phyloP scores from a whole-genome alignment of 2,329 filamentous ascomycete genomes.

The Grosmannia huntii region DNA sequence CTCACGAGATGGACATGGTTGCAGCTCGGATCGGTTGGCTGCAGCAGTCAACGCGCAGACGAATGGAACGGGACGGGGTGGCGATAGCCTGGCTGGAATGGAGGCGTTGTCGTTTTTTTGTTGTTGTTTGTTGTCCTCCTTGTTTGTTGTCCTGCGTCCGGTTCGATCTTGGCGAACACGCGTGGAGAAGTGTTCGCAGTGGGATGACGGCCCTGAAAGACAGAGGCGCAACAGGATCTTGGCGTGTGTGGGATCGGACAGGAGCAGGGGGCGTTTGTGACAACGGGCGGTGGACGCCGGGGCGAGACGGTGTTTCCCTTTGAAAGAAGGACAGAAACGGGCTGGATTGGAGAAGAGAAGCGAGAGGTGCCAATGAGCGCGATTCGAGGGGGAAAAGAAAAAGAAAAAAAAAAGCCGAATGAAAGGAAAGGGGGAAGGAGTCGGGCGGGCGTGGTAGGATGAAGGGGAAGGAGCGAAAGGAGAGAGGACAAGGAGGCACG shows the following conservation, averaged over 20 bases:
- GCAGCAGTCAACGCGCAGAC: background rate
- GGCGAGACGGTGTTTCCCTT: background rate
- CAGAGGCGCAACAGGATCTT: background rate
- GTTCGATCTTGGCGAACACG: background rate
- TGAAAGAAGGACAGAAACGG: background rate
- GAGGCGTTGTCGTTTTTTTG: no score
- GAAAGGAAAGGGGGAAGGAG: background rate
- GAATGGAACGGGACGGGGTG: background rate
- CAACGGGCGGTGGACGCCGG: background rate
- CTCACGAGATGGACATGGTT: background rate
- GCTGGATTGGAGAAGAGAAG: background rate
- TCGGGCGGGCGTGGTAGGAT: background rate
- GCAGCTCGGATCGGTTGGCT: background rate
- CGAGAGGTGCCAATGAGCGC: background rate
- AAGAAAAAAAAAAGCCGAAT: background rate
- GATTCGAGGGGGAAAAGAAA: constrained; percentile 2
- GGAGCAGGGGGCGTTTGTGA: background rate
- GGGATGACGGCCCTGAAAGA: background rate
- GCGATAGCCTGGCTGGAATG: background rate
- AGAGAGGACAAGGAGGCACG: background rate
- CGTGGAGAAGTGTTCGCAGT: background rate
- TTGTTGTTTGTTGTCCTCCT: background rate
- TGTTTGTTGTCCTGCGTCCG: no score
- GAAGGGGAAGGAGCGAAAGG: constrained; percentile 1
- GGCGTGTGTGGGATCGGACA: background rate